Base-by-base conservation (phyloP, 129 eudicot genomes). In the Artemisia annua region DNA sequence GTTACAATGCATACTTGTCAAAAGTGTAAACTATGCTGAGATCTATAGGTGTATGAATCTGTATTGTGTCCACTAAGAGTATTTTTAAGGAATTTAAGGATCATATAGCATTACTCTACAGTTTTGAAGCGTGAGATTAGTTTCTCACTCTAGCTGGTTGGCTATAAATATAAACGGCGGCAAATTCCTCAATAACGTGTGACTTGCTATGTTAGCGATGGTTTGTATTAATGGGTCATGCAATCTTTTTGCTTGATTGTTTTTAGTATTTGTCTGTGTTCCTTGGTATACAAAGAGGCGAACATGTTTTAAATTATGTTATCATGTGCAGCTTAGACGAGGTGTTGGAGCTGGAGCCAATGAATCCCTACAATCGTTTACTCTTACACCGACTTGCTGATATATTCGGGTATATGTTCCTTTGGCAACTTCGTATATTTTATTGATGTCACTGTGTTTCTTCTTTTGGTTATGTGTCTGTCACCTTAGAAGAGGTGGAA, bases 301-400 rank as follows among this genome's bases (percentile, higher is more conserved):
- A 49, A 13, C 54, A 73, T 39, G 35, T 11, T 22, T 18, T 61
- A 70, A n/a, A 30, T 53, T 62, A 6, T 76, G 65, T 17, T 73
- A 59, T 78, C 15, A 48, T 89, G 91, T 39, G 8, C 91, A 94
- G 98, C 81, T 71, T 75, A 58, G 79, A 83, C 61, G 87, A 84
- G 56, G 85, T 82, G 72, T 71, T 95, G 69, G 94, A 95, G 80
- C 85, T 95, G 77, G 88, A 95, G 79, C 99, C 99, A 13, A 95
- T 86, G 96, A 86, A 84, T 78, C 77, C 99, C 6, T 95, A 95
- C 78, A 79, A 80, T 64, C 97, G 97, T 52, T 88, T 95, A 71
- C 96, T 90, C n/a, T 67, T 91, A 81, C 99, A 95, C 73, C 97
- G 99, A 19, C 96, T 95, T 66, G 99, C 99, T 63, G 99, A 95